Evolutionary conservation across 441 rosid species (phyloP).

Genomic region (Erodium trifolium): DNA sequence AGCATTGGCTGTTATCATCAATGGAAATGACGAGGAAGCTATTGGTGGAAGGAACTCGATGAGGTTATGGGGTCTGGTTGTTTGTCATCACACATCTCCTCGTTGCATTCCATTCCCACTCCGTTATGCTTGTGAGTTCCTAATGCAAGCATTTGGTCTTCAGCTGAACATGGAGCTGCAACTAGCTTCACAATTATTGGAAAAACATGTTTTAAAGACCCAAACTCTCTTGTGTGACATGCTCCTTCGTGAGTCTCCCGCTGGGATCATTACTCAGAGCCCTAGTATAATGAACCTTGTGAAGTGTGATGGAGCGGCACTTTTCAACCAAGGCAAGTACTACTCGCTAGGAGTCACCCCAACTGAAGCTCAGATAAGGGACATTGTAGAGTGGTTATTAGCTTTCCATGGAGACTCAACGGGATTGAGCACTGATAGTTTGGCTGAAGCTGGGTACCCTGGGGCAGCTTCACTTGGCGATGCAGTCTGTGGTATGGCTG

Average conservation of each 20-base stretch:
- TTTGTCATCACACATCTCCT: constrained; percentile 73
- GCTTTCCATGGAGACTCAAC: constrained; percentile 48
- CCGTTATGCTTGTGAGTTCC: constrained; percentile 76
- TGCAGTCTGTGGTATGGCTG: constrained; percentile 70
- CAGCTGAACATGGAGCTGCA: constrained; percentile 70
- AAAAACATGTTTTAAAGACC: constrained; percentile 57
- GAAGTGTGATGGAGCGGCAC: constrained; percentile 78
- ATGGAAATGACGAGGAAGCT: constrained; percentile 44
- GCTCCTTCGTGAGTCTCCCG: constrained; percentile 70
- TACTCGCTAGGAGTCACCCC: constrained; percentile 73
- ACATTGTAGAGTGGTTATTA: constrained; percentile 56
- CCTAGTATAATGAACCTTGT: constrained; percentile 82
- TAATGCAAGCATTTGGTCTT: constrained; percentile 62
- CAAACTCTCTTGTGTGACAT: constrained; percentile 78
- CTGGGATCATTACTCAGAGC: constrained; percentile 57
- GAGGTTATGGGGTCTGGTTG: constrained; percentile 76
- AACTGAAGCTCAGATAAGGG: constrained; percentile 52
- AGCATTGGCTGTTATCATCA: constrained; percentile 68
- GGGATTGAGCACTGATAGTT: constrained; percentile 73
- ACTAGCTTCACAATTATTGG: constrained; percentile 47
- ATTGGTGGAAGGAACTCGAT: constrained; percentile 33
- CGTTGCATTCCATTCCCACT: constrained; percentile 68
- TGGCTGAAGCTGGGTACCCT: constrained; percentile 75
- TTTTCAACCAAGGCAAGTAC: constrained; percentile 42
- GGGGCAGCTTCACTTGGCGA: constrained; percentile 57